phyloP scores from a whole-genome alignment of 2,329 filamentous ascomycete species.

The Aspergillus sp. region DNA sequence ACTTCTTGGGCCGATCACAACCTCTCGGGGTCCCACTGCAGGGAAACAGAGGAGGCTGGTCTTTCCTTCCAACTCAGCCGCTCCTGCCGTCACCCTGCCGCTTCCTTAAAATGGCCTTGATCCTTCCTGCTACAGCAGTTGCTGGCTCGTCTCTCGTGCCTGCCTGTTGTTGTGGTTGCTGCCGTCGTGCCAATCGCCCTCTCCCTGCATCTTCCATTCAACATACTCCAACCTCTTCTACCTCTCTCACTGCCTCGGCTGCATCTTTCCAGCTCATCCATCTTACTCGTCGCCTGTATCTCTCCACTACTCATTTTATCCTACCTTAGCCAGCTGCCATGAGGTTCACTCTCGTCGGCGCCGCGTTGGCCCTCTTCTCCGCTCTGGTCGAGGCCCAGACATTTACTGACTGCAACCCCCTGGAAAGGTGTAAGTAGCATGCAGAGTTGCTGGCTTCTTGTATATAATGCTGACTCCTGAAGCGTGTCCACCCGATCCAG shows the following conservation, averaged over 20 bases:
- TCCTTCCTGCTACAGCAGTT: not conserved
- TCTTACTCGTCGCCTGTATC: conserved; percentile 2
- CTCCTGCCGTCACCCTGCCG: not conserved
- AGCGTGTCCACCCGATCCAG: conserved; percentile 65
- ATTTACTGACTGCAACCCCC: conserved; percentile 36
- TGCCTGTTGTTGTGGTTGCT: not conserved
- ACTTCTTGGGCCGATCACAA: too few species aligned
- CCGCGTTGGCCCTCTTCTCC: conserved; percentile 19
- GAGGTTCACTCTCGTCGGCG: conserved; percentile 18
- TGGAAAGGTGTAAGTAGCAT: conserved; percentile 30
- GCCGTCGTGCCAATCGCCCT: too few species aligned
- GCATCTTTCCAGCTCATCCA: conserved; percentile 1
- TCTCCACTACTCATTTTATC: conserved; percentile 2
- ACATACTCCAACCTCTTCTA: conserved; percentile 3
- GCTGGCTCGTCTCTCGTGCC: not conserved
- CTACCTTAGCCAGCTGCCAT: conserved; percentile 19
- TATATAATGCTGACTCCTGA: conserved; percentile 10
- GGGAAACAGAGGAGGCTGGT: conserved; percentile 16
- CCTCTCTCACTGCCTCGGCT: conserved; percentile 5
- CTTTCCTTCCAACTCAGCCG: conserved; percentile 5
- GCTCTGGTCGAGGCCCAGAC: conserved; percentile 31
- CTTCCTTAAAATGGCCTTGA: conserved; percentile 3
- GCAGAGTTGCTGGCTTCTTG: not conserved
- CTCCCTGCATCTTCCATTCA: too few species aligned
- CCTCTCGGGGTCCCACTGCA: not conserved